These are phyloP conservation scores for Gillenia trifoliata DNA, from an alignment of 306 rosid genomes.

Conservation along the genomic window DNA sequence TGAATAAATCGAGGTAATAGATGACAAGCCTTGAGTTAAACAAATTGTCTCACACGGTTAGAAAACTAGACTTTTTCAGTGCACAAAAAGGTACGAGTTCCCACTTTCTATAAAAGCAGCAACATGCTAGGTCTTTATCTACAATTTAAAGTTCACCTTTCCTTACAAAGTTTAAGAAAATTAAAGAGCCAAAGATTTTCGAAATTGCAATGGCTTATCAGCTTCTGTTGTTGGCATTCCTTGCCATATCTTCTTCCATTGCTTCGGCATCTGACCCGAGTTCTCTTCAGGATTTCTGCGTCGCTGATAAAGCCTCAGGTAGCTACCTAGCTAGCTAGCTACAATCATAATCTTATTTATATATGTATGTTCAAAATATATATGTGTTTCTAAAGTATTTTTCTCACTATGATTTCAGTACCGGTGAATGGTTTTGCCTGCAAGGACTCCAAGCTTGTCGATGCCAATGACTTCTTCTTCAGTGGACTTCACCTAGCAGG, in stretches of 20 bases:
- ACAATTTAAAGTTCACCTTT: background rate
- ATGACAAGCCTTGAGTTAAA: background rate
- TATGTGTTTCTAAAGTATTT: background rate
- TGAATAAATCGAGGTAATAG: background rate
- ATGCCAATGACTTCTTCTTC: slow-evolving; percentile 20
- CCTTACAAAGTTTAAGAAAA: background rate
- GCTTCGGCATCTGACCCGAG: slow-evolving; percentile 17
- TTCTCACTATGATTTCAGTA: slow-evolving; percentile 2
- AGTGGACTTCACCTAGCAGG: slow-evolving; percentile 23
- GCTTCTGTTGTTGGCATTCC: background rate
- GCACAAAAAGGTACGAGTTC: no score
- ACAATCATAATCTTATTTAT: background rate
- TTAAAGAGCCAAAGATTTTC: background rate
- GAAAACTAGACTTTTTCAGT: background rate
- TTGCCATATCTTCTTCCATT: background rate
- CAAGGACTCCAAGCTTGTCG: slow-evolving; percentile 24
- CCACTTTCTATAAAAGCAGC: background rate
- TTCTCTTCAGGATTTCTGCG: slow-evolving; percentile 41
- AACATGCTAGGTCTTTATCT: background rate
- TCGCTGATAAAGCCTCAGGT: slow-evolving; percentile 21
- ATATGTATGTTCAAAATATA: background rate
- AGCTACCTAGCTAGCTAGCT: background rate
- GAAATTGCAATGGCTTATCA: slow-evolving; percentile 13
- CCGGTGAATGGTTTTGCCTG: slow-evolving; percentile 25
- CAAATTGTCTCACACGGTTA: background rate